phyloP scores from a whole-genome alignment of 306 rosid species.

The Styphnolobium japonicum region DNA sequence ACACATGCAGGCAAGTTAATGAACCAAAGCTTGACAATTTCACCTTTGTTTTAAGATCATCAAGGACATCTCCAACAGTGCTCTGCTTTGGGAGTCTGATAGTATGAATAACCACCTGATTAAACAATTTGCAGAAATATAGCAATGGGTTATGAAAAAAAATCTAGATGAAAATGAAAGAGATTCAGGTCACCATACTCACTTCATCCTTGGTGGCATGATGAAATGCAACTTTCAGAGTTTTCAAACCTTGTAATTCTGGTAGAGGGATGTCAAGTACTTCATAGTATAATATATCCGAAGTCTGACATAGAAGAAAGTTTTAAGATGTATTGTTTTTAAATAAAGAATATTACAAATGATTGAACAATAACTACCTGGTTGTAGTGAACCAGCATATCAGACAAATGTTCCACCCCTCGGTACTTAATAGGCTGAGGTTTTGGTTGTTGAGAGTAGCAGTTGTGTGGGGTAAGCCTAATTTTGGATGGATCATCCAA shows the following conservation, averaged over 20 bases:
- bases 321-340: constrained; percentile 9
- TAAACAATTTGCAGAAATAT: not conserved
- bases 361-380: constrained; percentile 51
- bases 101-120: constrained; percentile 71
- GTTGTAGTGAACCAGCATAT: constrained; percentile 84
- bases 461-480: constrained; percentile 80
- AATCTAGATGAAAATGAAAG: not conserved
- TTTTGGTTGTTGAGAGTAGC: constrained; percentile 86
- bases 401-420: constrained; percentile 76
- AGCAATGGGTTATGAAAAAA: not conserved
- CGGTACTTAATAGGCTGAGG: constrained; percentile 82
- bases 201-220: constrained; percentile 83
- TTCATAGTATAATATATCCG: constrained; percentile 80
- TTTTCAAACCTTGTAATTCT: constrained; percentile 82
- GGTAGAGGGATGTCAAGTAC: constrained; percentile 89
- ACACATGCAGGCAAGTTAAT: not conserved
- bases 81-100: constrained; percentile 85
- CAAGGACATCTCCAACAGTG: constrained; percentile 78
- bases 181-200: constrained; percentile 41
- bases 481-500: constrained; percentile 80
- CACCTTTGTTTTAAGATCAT: constrained; percentile 84
- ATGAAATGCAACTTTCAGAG: constrained; percentile 83
- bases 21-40: not conserved
- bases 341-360: not conserved
- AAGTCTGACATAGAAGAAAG: constrained; percentile 54